Base-by-base conservation (phyloP, 202 grass and related monocot species). In the Setaria italica region DNA sequence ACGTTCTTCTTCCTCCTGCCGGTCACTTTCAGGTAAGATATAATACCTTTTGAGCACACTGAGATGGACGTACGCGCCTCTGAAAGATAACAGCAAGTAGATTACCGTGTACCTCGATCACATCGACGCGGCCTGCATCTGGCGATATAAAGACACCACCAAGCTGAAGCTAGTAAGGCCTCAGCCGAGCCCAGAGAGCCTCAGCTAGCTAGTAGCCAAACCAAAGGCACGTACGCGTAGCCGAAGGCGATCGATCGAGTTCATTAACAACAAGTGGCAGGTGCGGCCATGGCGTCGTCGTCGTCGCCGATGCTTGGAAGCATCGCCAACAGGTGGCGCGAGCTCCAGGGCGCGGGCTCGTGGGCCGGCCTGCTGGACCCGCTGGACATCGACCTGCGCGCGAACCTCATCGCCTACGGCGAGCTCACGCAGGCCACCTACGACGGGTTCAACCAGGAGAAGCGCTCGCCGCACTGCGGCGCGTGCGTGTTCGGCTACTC, bases 281-380 rank as follows among this genome's bases (percentile, higher is more conserved):
- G 29, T 66, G 53, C 41, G 19, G 9, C 57, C 67, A 84, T 67
- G 79, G 12, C 80, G 87, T 21, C 62, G 76, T 32, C 62, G 76
- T 32, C 59, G 46, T 83, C 81, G 76, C 64, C 64, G 55, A 78
- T 64, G 79, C 70, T 83, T 39, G 89, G 89, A 48, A 79, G 80
- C 84, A 90, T 93, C 7, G 87, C 94, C 15, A 77, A 77, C 66
- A 87, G 94, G 79, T 95, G 94, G 94, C 88, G 89, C 37, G 94
- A 96, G 85, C 83, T 96, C 43, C 88, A 89, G 5, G 94, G 94
- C 46, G 51, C 85, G 51, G 19, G 60, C 74, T 88, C 86, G 5
- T 96, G 94, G 94, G 47, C 78, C 0, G 94, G 91, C 49, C 85
- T 96, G 6, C 84, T 93, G 16, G 89, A 93, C 69, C 91, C 94